Base-by-base conservation (phyloP, 331 rosid species). In the Arachis monticola region DNA sequence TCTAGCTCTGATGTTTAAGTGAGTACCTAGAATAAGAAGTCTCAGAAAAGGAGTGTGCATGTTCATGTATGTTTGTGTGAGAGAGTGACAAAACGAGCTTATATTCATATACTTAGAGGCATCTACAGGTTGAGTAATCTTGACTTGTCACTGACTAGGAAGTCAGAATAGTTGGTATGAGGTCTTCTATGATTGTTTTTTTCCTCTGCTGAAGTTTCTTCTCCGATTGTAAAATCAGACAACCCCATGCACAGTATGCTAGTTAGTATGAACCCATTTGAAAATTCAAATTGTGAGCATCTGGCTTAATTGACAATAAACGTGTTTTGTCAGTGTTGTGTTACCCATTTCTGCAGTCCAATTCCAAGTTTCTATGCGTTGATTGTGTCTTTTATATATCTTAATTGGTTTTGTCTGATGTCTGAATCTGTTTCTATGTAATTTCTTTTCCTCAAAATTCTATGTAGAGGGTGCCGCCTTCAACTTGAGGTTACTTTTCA, bases 371-470 rank as follows among this genome's bases (percentile, higher is more conserved):
- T 61, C 12, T 17, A 17, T 77, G 45, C 8, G 14, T 52, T n/a
- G 42, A 7, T 62, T 27, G 57, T 48, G 55, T 58, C 7, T 14
- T 32, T 2, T 22, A 5, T 4, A 22, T 17, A 32, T 60, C 73
- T 11, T 30, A 5, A 61, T n/a, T 35, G 6, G 10, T 6, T 46
- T 57, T 11, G 61, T 51, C 41, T 12, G 22, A 60, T 2, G 40
- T 35, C 40, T 4, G 56, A 14, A 59, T 48, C 56, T 2, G 14
- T 42, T 55, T 63, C 67, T 10, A 17, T 44, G 7, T 46, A 11
- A 45, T 64, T 52, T 17, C 51, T 58, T 4, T 47, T 67, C 35
- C 60, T 8, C 10, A 8, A 50, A 60, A 69, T 77, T 64, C n/a
- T 6, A 17, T 17, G 22, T 17, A 17, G 22, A 17, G 22, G 22